Evolutionary conservation across 371 early-diverging fungal genomes (phyloP).

Genomic region (Lichtheimia ornata): DNA sequence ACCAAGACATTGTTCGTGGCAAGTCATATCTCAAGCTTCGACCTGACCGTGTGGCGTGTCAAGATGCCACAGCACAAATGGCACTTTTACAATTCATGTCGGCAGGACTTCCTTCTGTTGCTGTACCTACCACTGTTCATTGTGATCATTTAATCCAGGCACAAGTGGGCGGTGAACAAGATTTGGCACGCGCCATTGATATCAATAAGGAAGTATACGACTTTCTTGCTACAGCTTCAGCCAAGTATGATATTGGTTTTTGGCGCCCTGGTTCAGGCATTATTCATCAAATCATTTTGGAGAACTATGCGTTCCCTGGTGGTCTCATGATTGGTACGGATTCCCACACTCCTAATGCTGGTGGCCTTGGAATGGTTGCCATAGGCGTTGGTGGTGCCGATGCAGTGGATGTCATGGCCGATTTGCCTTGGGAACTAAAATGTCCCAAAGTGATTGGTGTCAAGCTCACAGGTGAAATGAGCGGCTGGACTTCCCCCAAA

Average conservation of each 20-base stretch:
- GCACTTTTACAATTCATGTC: slow-evolving; percentile 97
- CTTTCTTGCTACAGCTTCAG: slow-evolving; percentile 83
- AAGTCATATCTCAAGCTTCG: slow-evolving; percentile 87
- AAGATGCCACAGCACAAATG: slow-evolving; percentile 98
- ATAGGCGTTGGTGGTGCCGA: slow-evolving; percentile 98
- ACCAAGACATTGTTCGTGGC: slow-evolving; percentile 84
- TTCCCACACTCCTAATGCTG: slow-evolving; percentile 88
- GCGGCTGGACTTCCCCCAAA: slow-evolving; percentile 94
- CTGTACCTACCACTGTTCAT: slow-evolving; percentile 93
- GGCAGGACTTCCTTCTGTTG: slow-evolving; percentile 82
- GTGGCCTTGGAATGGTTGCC: slow-evolving; percentile 94
- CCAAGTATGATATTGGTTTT: slow-evolving; percentile 95
- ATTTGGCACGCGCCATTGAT: slow-evolving; percentile 85
- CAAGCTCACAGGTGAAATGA: slow-evolving; percentile 81
- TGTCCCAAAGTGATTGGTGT: slow-evolving; percentile 92
- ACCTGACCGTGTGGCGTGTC: slow-evolving; percentile 96
- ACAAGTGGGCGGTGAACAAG: slow-evolving; percentile 81
- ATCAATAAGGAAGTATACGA: slow-evolving; percentile 95
- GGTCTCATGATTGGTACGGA: slow-evolving; percentile 97
- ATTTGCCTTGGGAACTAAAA: slow-evolving; percentile 97
- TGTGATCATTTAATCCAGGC: slow-evolving; percentile 98
- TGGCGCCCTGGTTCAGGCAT: slow-evolving; percentile 98
- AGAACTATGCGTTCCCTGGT: slow-evolving; percentile 98
- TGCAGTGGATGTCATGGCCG: slow-evolving; percentile 98
- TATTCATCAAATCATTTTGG: slow-evolving; percentile 97